Evolutionary conservation across 2,329 filamentous ascomycete genomes (phyloP).

Genomic region (Colletotrichum truncatum): DNA sequence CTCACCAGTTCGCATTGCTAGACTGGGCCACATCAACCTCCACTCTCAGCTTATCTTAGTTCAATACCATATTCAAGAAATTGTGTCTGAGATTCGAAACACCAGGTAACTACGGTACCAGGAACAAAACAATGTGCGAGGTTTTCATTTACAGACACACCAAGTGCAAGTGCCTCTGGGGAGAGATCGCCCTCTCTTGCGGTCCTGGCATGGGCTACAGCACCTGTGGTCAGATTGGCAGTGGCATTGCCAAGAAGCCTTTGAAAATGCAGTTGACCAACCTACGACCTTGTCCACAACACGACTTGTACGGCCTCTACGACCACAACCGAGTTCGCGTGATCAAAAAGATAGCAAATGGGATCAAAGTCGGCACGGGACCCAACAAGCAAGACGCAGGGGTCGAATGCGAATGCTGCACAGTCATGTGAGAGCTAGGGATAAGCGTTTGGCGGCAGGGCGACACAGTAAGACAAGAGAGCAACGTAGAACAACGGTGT

Average conservation of each 20-base stretch:
- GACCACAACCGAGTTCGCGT: constrained; percentile 58
- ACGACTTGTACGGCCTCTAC: constrained; percentile 50
- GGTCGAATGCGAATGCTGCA: constrained; percentile 44
- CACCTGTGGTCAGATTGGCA: constrained; percentile 52
- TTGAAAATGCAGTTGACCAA: constrained; percentile 46
- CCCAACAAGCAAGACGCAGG: constrained; percentile 48
- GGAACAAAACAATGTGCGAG: constrained; percentile 51
- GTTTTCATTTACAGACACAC: constrained; percentile 59
- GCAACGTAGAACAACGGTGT: not conserved
- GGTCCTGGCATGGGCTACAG: constrained; percentile 59
- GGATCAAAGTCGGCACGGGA: constrained; percentile 58
- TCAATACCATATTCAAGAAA: no score
- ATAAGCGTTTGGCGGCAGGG: not conserved
- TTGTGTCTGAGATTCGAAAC: no score
- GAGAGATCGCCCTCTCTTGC: constrained; percentile 56
- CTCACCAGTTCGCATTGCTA: no score
- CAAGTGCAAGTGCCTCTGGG: constrained; percentile 62
- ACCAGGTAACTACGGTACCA: not conserved
- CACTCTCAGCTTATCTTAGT: no score
- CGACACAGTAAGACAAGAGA: not conserved
- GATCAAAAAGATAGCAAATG: constrained; percentile 52
- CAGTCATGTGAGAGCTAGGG: constrained; percentile 45
- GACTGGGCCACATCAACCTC: no score
- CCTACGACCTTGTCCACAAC: constrained; percentile 51
- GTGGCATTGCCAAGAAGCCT: constrained; percentile 41